A percentile compares a stretch with the other conserved stretches of the same genome.
Evolutionary conservation across 176 grass and related monocot species (phyloP).

Genomic region (Rhynchospora breviuscula): DNA sequence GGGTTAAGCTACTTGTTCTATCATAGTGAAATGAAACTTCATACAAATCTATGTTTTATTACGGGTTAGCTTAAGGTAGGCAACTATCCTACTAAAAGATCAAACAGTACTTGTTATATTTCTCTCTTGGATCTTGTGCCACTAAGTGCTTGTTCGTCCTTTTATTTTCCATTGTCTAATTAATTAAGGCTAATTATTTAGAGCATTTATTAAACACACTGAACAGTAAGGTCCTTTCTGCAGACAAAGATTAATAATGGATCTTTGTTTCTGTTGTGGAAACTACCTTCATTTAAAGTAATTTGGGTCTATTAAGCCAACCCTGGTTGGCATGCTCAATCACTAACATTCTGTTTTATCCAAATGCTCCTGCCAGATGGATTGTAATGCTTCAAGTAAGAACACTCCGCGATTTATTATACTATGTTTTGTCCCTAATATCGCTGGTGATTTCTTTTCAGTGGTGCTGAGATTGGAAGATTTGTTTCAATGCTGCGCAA

Average conservation of each 20-base stretch:
- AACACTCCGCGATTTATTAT: background rate
- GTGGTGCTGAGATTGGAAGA: slow-evolving; percentile 86
- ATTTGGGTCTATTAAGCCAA: background rate
- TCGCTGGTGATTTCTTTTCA: slow-evolving; percentile 29
- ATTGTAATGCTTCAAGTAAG: background rate
- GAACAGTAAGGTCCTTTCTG: background rate
- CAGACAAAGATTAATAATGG: background rate
- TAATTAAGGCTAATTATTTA: background rate
- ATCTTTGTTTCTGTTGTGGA: background rate
- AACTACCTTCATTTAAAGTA: background rate
- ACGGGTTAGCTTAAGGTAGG: background rate
- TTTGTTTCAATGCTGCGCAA: slow-evolving; percentile 95
- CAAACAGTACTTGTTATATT: background rate
- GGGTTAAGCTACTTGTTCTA: background rate
- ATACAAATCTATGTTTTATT: background rate
- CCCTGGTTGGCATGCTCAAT: background rate
- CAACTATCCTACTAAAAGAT: background rate
- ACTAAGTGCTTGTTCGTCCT: background rate
- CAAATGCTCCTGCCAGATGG: background rate
- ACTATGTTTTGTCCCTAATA: background rate
- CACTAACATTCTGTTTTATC: background rate
- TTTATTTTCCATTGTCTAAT: background rate
- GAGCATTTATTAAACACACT: background rate
- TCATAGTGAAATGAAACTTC: background rate
- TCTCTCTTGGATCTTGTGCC: background rate